phyloP scores from a whole-genome alignment of 352 stramenopile genomes.

The Globisporangium paroecandrum region DNA sequence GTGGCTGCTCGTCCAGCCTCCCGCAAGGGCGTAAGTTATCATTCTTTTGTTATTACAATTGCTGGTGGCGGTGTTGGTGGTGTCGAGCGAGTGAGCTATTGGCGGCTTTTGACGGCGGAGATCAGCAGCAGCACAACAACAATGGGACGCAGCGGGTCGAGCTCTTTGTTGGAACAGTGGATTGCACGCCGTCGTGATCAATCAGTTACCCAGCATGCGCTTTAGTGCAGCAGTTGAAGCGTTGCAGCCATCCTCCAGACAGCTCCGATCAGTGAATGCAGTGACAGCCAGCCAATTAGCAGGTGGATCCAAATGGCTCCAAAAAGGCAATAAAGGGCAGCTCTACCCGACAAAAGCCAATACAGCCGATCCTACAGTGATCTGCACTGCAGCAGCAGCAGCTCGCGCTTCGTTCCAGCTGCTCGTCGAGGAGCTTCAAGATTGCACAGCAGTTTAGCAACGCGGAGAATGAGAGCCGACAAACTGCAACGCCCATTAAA shows the following conservation, averaged over 20 bases:
- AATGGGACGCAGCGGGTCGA: not conserved
- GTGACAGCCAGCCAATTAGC: constrained; percentile 2
- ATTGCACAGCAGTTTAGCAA: not conserved
- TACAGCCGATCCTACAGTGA: not conserved
- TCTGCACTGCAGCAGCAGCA: not conserved
- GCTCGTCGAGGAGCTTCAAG: not conserved
- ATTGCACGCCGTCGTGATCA: not conserved
- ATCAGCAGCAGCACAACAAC: not conserved
- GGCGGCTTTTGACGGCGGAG: not conserved
- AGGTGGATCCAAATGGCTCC: not conserved
- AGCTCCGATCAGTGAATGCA: not conserved
- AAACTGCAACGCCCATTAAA: not conserved
- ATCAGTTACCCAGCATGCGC: not conserved
- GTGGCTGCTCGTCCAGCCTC: constrained; percentile 79
- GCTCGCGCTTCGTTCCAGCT: not conserved
- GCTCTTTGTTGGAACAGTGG: not conserved
- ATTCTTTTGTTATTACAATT: not conserved
- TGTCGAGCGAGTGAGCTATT: not conserved
- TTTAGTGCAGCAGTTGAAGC: not conserved
- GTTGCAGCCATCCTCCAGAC: not conserved
- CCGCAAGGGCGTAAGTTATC: constrained; percentile 88
- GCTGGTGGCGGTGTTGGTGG: not conserved
- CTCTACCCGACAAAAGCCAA: not conserved
- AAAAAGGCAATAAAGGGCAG: not conserved
- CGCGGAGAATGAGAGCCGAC: not conserved